A percentile compares a stretch with the other conserved stretches of the same genome.
Evolutionary conservation across 306 rosid genomes (phyloP).

Genomic region (Pterocarpus macrocarpus): DNA sequence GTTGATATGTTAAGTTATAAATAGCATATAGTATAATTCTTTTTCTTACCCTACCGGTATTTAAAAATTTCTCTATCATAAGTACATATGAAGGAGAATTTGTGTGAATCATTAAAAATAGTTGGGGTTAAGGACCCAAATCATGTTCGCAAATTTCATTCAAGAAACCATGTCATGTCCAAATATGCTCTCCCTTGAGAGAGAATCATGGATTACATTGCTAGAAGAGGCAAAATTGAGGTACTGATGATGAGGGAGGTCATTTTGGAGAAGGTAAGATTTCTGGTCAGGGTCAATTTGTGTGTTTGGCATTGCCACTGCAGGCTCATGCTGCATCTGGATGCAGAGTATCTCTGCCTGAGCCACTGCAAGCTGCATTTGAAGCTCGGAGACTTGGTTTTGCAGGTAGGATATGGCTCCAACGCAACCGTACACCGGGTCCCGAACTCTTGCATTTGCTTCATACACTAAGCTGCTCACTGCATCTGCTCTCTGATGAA

Average conservation of each 20-base stretch:
- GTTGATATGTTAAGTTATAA: too few species aligned
- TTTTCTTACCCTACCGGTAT: too few species aligned
- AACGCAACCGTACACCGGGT: conserved; percentile 95
- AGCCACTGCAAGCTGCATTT: conserved; percentile 94
- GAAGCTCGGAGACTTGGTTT: conserved; percentile 84
- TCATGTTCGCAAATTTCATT: conserved; percentile 32
- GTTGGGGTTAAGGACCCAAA: background rate
- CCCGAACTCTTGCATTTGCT: conserved; percentile 84
- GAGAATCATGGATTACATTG: conserved; percentile 72
- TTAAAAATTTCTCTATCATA: too few species aligned
- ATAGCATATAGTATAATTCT: too few species aligned
- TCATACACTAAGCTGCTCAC: conserved; percentile 95
- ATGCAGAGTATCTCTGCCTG: conserved; percentile 90
- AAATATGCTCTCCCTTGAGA: conserved; percentile 60
- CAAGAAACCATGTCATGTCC: conserved; percentile 81
- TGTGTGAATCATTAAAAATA: background rate
- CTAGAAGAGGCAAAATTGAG: conserved; percentile 67
- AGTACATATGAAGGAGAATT: background rate
- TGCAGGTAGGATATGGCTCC: conserved; percentile 87
- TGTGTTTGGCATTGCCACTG: conserved; percentile 47
- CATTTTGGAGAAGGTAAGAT: conserved; percentile 53
- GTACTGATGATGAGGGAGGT: conserved; percentile 69
- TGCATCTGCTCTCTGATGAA: conserved; percentile 80
- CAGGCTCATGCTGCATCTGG: conserved; percentile 80
- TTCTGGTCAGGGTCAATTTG: conserved; percentile 45